phyloP scores from a whole-genome alignment of 176 grass and related monocot genomes.

The Dactylis glomerata region DNA sequence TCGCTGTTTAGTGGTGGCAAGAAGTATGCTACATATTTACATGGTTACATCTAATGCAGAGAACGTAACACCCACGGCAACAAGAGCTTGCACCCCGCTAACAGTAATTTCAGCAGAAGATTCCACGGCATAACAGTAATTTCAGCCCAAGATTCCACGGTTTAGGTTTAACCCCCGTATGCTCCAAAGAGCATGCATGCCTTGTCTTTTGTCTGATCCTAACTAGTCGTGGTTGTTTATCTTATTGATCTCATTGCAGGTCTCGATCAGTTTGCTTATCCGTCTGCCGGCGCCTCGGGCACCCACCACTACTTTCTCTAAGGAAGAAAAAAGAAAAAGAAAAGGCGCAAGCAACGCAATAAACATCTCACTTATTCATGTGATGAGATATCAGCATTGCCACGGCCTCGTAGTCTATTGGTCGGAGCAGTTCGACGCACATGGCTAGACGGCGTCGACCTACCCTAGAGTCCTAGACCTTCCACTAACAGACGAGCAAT shows the following conservation, averaged over 20 bases:
- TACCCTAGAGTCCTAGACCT: neutral
- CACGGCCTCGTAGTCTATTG: neutral
- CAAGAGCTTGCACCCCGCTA: no score
- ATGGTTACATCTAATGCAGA: no score
- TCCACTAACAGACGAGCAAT: neutral
- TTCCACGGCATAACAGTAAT: no score
- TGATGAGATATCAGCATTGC: neutral
- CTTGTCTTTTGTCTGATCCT: neutral
- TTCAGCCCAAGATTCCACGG: neutral
- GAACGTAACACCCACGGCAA: no score
- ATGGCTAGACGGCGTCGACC: constrained; percentile 5
- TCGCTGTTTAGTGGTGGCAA: no score
- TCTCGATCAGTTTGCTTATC: neutral
- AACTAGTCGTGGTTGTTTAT: neutral
- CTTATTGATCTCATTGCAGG: neutral
- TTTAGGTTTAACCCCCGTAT: neutral
- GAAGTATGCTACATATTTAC: no score
- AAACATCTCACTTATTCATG: neutral
- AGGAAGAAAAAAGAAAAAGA: neutral
- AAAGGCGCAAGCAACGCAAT: no score
- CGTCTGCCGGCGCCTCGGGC: neutral
- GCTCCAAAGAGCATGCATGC: neutral
- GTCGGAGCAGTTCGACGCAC: neutral
- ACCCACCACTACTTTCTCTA: neutral
- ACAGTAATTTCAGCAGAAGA: no score